A percentile compares a stretch with the other conserved stretches of the same genome.
phyloP scores from a whole-genome alignment of 768 basidiomycete species.

The Thelephora ganbajun region DNA sequence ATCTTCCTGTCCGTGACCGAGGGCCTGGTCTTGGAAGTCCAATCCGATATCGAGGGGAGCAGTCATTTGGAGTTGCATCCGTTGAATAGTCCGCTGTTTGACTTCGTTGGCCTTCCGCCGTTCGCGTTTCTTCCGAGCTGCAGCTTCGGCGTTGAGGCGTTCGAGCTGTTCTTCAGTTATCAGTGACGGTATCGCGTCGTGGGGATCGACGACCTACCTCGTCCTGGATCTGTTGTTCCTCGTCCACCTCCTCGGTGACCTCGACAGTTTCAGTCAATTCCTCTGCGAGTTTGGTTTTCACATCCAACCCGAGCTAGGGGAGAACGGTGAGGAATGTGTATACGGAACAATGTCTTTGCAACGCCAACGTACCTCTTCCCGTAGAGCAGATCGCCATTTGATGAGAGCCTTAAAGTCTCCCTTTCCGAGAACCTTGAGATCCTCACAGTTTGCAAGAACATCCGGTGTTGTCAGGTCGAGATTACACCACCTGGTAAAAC shows the following conservation, averaged over 20 bases:
- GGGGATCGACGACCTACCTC: constrained; percentile 43
- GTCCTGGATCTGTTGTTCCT: constrained; percentile 79
- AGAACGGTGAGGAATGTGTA: not conserved
- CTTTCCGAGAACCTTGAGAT: constrained; percentile 94
- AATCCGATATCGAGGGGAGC: constrained; percentile 94
- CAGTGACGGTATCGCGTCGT: constrained; percentile 5
- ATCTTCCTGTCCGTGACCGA: constrained; percentile 69
- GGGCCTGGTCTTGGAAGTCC: constrained; percentile 63
- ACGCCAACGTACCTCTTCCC: constrained; percentile 61
- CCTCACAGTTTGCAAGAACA: constrained; percentile 69
- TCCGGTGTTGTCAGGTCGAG: constrained; percentile 65
- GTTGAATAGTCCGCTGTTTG: constrained; percentile 75
- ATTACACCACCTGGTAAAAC: constrained; percentile 50
- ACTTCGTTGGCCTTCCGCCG: constrained; percentile 80
- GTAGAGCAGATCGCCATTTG: constrained; percentile 79
- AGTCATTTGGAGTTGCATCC: constrained; percentile 95
- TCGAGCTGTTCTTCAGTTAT: constrained; percentile 43
- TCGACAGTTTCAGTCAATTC: constrained; percentile 65
- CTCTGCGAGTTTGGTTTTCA: constrained; percentile 56
- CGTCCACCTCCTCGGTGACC: constrained; percentile 57
- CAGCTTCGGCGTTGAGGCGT: constrained; percentile 64
- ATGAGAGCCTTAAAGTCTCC: constrained; percentile 90
- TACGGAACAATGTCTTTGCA: not conserved
- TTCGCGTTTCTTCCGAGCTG: constrained; percentile 63
- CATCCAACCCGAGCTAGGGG: constrained; percentile 67